A percentile compares a stretch with the other conserved stretches of the same genome.
Evolutionary conservation across 257 asterid species (phyloP).

Genomic region (Mitragyna speciosa): DNA sequence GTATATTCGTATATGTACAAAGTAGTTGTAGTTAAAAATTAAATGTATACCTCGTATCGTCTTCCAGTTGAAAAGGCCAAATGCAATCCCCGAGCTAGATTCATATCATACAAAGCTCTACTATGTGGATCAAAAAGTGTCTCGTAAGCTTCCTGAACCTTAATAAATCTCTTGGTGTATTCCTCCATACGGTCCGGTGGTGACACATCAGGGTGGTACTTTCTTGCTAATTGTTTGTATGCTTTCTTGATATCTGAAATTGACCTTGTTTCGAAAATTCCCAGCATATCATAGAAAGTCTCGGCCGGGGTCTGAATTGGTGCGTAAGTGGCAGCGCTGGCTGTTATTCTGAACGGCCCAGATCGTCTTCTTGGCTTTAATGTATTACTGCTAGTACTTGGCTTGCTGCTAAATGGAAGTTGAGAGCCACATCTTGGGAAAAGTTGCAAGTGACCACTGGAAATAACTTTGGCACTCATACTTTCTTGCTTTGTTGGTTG

Average conservation of each 20-base stretch:
- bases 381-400: background rate
- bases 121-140: conserved; percentile 52
- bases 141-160: conserved; percentile 55
- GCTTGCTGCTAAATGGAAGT: conserved; percentile 4
- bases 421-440: background rate
- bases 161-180: conserved; percentile 45
- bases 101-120: conserved; percentile 48
- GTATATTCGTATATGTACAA: no score
- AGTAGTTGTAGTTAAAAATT: no score
- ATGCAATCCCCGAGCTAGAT: conserved; percentile 32
- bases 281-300: conserved; percentile 52
- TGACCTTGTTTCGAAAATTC: conserved; percentile 40
- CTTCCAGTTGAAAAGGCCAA: conserved; percentile 22
- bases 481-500: no score
- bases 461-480: conserved; percentile 16
- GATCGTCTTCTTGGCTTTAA: conserved; percentile 7
- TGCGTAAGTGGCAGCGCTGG: conserved; percentile 26
- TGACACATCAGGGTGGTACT: conserved; percentile 66
- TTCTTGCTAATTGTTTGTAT: conserved; percentile 52
- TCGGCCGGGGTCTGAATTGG: conserved; percentile 23
- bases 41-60: background rate
- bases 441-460: conserved; percentile 8
- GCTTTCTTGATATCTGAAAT: conserved; percentile 54
- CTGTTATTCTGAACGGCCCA: conserved; percentile 12
- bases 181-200: conserved; percentile 62